These are phyloP conservation scores for Monilinia aucupariae DNA, from an alignment of 2,329 filamentous ascomycete species.

Conservation along the genomic window DNA sequence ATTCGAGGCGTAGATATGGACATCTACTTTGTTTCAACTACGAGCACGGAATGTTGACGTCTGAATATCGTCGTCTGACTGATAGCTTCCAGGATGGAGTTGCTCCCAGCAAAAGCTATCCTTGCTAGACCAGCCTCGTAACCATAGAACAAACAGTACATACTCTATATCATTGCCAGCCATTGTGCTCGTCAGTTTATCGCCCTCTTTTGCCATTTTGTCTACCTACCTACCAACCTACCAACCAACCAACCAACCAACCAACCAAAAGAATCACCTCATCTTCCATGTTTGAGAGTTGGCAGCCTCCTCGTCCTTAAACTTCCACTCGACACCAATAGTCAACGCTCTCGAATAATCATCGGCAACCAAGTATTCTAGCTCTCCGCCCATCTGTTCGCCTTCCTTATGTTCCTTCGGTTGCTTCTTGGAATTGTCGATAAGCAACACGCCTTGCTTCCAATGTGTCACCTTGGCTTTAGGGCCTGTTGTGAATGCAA, in stretches of 20 bases:
- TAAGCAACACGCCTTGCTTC: slow-evolving; percentile 75
- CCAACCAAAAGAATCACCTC: slow-evolving; percentile 23
- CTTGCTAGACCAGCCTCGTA: background rate
- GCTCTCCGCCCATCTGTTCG: slow-evolving; percentile 56
- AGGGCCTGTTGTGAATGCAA: slow-evolving; percentile 88
- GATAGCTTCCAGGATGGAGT: background rate
- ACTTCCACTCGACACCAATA: slow-evolving; percentile 57
- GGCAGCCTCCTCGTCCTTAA: slow-evolving; percentile 27
- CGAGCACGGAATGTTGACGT: background rate
- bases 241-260: no score
- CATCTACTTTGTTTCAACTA: background rate
- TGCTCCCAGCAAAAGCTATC: background rate
- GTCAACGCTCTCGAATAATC: slow-evolving; percentile 65
- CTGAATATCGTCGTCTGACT: no score
- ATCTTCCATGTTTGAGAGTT: slow-evolving; percentile 34
- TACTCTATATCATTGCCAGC: background rate
- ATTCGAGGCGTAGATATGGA: background rate
- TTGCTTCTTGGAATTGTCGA: slow-evolving; percentile 49
- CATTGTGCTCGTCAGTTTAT: background rate
- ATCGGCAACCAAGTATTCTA: slow-evolving; percentile 65
- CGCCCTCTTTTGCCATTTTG: background rate
- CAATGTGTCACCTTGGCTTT: slow-evolving; percentile 76
- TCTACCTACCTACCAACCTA: no score
- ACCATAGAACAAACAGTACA: background rate
- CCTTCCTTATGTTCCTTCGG: slow-evolving; percentile 46